A percentile compares a stretch with the other conserved stretches of the same genome.
phyloP scores from a whole-genome alignment of 108 stramenopile genomes.

The Schizochytrium sp. region DNA sequence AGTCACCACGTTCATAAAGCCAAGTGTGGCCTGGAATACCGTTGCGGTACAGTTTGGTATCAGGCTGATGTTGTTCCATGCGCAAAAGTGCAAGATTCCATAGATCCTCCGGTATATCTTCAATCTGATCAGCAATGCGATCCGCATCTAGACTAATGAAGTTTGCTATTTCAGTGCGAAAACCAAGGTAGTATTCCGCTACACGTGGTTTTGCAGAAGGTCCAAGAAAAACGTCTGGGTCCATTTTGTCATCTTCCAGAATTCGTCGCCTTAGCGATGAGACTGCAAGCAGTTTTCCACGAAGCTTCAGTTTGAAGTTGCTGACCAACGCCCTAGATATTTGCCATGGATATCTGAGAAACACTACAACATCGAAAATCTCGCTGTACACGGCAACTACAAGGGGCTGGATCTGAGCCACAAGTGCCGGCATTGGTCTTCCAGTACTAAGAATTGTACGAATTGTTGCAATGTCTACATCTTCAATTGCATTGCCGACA shows the following conservation, averaged over 20 bases:
- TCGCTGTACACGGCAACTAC: constrained; percentile 13
- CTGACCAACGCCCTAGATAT: not conserved
- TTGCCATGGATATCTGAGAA: not conserved
- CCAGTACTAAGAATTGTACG: not conserved
- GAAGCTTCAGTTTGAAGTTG: not conserved
- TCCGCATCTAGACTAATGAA: constrained; percentile 3
- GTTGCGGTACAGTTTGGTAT: not conserved
- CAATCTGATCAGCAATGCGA: not conserved
- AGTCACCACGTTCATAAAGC: not conserved
- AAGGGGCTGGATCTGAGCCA: constrained; percentile 1
- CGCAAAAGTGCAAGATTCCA: not conserved
- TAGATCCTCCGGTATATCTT: not conserved
- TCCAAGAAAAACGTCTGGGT: not conserved
- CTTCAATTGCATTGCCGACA: not conserved
- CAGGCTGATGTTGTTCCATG: not conserved
- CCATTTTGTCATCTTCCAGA: not conserved
- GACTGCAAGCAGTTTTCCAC: not conserved
- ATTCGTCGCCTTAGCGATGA: not conserved
- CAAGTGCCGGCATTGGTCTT: not conserved
- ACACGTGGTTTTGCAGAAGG: not conserved
- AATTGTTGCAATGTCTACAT: not conserved
- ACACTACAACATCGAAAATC: not conserved
- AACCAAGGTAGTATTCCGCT: not conserved
- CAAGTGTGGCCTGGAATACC: not conserved
- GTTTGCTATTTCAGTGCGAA: constrained; percentile 14